Conservation (phyloP, 2,329 filamentous ascomycete species). For the Metarhizium anisopliae region DNA sequence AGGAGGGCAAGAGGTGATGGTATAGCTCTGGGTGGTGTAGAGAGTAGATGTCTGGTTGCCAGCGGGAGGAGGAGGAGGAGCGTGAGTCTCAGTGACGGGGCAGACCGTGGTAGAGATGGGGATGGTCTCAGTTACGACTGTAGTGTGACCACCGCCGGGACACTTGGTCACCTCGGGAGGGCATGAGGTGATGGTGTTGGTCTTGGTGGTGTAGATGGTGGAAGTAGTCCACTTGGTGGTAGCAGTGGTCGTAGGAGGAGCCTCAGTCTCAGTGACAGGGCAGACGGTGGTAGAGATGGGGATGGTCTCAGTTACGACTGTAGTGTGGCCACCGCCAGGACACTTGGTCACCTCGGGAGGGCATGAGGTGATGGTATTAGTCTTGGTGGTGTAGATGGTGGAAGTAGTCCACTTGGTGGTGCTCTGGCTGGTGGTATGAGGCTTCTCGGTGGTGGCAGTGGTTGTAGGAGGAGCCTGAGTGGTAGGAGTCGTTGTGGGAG, state of each 20-base stretch:
- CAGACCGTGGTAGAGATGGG: constrained; percentile 32
- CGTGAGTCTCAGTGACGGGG: constrained; percentile 22
- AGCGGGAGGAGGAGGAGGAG: background rate
- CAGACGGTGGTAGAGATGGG: constrained; percentile 32
- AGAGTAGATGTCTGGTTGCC: constrained; percentile 11
- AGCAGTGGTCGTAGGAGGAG: constrained; percentile 5
- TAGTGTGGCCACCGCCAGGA: constrained; percentile 17
- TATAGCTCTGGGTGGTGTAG: constrained; percentile 24
- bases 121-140: constrained; percentile 19
- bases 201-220: constrained; percentile 20
- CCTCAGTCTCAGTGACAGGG: constrained; percentile 24
- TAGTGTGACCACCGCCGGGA: constrained; percentile 17
- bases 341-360: constrained; percentile 21
- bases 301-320: constrained; percentile 18
- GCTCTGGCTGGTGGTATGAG: constrained; percentile 6
- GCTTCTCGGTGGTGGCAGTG: constrained; percentile 3
- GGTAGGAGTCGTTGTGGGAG: constrained; percentile 5
- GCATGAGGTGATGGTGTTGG: constrained; percentile 20
- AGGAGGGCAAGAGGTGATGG: constrained; percentile 22
- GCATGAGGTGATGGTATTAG: constrained; percentile 20
- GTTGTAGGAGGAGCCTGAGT: constrained; percentile 4
- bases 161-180: constrained; percentile 21
- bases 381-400: constrained; percentile 20
- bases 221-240: constrained; percentile 19
- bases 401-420: constrained; percentile 18